Base-by-base conservation (phyloP, 495 filamentous ascomycete genomes). In the Oidiodendron maius region DNA sequence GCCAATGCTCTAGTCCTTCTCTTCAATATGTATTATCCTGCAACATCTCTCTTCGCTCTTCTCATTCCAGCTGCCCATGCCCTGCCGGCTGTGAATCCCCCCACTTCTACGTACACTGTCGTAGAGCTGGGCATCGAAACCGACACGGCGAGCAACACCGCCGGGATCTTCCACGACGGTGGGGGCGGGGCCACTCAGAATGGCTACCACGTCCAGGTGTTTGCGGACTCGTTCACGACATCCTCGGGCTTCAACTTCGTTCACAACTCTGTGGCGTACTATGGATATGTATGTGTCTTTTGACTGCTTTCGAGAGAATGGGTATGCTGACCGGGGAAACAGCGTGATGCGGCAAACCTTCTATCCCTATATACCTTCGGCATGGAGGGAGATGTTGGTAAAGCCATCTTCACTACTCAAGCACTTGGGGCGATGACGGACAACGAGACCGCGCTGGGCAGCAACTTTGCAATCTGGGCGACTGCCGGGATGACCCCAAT, bases 171-270 rank as follows among this genome's bases (percentile, higher is more conserved):
- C 20, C 40, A 42, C 25, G 40, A 42, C 25, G 40, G 40, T 4
- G 40, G 40, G 3, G 40, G 40, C 11, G 40, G 40, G 9, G 40
- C 40, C 11, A 42, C 4, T 9, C 40, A 42, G 40, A 42, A 42
- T 23, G 40, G 40, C 10, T 42, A 42, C 25, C 40, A 42, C 25
- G 40, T 42, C 6, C 40, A 42, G 15, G 40, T 42, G 4, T 42
- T 42, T 23, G 40, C 40, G 3, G 40, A 42, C 20, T 42, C 40
- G 12, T 16, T 23, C 17, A 42, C 40, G 12, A 23, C 11, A 13
- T 20, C 11, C 20, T 4, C 21, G 21, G 40, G 40, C 6, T 42
- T 42, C 20, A 42, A 42, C 20, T 42, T 42, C 20, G 40, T 42
- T 4, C 40, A 42, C 40, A 42, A 42, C 20, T 18, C 40, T 18